Percentiles rank a stretch among this genome's conserved stretches.
Evolutionary conservation across 768 basidiomycete genomes (phyloP).

Genomic region (Lentinula sp.): DNA sequence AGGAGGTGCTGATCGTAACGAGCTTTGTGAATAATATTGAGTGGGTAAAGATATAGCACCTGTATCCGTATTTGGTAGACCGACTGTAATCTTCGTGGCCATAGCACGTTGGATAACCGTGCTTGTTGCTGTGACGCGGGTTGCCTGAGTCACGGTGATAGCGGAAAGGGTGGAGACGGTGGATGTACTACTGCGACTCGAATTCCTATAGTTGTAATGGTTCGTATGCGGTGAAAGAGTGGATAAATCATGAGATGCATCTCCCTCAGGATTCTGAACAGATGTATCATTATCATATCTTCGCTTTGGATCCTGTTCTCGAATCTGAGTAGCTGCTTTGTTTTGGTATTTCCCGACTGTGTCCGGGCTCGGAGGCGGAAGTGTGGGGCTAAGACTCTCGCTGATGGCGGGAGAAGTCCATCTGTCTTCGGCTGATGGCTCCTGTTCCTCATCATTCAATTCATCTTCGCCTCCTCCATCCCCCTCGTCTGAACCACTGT

Average conservation of each 20-base stretch:
- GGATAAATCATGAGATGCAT: conserved; percentile 12
- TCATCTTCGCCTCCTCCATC: conserved; percentile 8
- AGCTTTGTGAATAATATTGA: neutral
- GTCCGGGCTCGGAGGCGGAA: conserved; percentile 15
- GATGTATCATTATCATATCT: neutral
- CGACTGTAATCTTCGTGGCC: conserved; percentile 39
- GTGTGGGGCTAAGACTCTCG: conserved; percentile 20
- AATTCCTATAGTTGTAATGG: conserved; percentile 25
- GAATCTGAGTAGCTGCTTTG: neutral
- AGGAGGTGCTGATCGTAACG: neutral
- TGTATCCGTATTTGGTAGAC: conserved; percentile 6
- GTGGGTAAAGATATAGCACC: conserved; percentile 7
- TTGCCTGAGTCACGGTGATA: conserved; percentile 32
- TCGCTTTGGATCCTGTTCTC: neutral
- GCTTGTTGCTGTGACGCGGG: conserved; percentile 18
- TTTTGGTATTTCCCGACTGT: neutral
- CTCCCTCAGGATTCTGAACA: conserved; percentile 6
- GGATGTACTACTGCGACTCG: conserved; percentile 39
- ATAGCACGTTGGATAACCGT: conserved; percentile 41
- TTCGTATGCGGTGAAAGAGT: conserved; percentile 7
- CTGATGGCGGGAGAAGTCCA: conserved; percentile 17
- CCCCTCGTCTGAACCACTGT: neutral
- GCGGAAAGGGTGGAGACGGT: conserved; percentile 40
- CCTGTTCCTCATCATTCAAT: conserved; percentile 14
- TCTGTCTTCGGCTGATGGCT: neutral